These are phyloP conservation scores for Ophiocordyceps polyrhachis-furcata DNA, from an alignment of 2,329 filamentous ascomycete species.

Conservation along the genomic window DNA sequence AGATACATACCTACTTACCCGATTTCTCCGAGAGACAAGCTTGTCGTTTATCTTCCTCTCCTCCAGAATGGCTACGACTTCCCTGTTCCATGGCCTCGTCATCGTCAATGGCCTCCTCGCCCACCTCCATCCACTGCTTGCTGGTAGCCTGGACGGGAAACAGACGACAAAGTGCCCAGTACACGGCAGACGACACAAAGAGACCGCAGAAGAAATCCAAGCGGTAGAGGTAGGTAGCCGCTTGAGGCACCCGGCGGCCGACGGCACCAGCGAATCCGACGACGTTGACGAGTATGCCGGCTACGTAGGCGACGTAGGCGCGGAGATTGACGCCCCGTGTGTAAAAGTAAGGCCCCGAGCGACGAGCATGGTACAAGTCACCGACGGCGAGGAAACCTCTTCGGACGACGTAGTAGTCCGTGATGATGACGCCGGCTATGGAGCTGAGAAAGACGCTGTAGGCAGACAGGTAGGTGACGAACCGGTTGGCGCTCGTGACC, in stretches of 20 bases:
- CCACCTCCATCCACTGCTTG: conserved; percentile 60
- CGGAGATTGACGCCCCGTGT: conserved; percentile 62
- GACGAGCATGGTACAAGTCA: conserved; percentile 58
- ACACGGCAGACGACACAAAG: conserved; percentile 44
- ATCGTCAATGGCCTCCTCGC: conserved; percentile 41
- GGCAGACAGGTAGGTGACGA: conserved; percentile 79
- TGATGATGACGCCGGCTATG: conserved; percentile 79
- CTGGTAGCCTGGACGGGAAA: conserved; percentile 59
- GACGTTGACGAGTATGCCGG: conserved; percentile 75
- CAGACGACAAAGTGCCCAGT: conserved; percentile 51
- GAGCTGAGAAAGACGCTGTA: conserved; percentile 90
- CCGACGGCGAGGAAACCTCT: conserved; percentile 63
- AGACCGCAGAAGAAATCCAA: conserved; percentile 84
- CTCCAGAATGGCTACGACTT: not conserved
- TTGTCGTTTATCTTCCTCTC: not conserved
- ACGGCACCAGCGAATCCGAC: conserved; percentile 79
- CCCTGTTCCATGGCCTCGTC: conserved; percentile 16
- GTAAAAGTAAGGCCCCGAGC: conserved; percentile 53
- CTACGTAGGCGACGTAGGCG: conserved; percentile 64
- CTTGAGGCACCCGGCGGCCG: conserved; percentile 50
- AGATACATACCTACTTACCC: no score
- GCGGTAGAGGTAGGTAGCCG: conserved; percentile 73
- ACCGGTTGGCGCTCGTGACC: conserved; percentile 56
- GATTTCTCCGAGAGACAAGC: not conserved
- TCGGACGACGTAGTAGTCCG: conserved; percentile 76